Conservation (phyloP, 1,284 basidiomycete species). For the Xerocomus minutiporus region DNA sequence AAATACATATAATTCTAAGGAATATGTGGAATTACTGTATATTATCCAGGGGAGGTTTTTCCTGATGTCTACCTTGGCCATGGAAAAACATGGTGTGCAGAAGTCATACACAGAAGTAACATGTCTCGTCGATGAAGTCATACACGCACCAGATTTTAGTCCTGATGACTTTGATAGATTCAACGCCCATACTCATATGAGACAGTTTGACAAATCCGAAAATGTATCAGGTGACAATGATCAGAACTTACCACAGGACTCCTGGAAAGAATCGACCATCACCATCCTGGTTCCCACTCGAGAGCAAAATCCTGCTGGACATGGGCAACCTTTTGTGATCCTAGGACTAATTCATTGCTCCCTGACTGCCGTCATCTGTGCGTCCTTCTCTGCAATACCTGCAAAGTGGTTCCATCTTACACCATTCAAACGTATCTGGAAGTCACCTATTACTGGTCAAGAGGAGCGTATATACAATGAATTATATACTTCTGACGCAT, state of each 20-base stretch:
- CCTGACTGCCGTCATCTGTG: not conserved
- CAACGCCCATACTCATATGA: slow-evolving; percentile 6
- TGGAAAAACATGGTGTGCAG: not conserved
- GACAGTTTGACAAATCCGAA: slow-evolving; percentile 5
- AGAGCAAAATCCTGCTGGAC: not conserved
- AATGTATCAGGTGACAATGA: not conserved
- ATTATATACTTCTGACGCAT: slow-evolving; percentile 14
- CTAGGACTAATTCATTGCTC: slow-evolving; percentile 1
- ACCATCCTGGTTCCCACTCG: slow-evolving; percentile 8
- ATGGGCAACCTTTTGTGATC: not conserved
- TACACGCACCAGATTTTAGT: slow-evolving; percentile 11
- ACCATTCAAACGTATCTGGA: slow-evolving; percentile 13
- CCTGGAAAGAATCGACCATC: slow-evolving; percentile 4
- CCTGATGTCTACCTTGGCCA: not conserved
- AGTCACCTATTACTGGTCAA: not conserved
- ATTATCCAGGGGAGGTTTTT: too few relatives aligned
- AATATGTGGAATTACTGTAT: too few relatives aligned
- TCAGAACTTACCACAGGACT: not conserved
- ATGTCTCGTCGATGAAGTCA: slow-evolving; percentile 1
- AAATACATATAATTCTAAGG: too few relatives aligned
- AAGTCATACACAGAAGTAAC: too few relatives aligned
- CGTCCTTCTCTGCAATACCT: not conserved
- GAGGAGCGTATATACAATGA: slow-evolving; percentile 10
- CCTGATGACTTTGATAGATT: slow-evolving; percentile 9
- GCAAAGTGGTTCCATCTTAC: slow-evolving; percentile 10